These are phyloP conservation scores for Cordyceps cateniannulata DNA, from an alignment of 2,329 filamentous ascomycete species.

Conservation along the genomic window DNA sequence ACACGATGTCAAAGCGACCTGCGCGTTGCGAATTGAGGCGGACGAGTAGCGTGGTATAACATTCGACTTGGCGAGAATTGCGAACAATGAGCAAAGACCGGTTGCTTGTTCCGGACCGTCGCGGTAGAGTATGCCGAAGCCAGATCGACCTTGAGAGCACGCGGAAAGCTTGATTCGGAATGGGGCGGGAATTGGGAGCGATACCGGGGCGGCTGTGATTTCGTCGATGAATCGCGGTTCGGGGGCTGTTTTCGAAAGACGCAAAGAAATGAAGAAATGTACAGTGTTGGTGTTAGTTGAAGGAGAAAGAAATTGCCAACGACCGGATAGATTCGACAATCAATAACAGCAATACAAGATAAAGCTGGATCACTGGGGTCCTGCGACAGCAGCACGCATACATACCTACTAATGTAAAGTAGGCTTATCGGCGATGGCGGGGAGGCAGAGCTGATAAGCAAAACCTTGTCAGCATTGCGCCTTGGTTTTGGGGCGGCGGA, in stretches of 20 bases:
- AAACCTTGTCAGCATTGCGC: slow-evolving; percentile 1
- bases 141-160: slow-evolving; percentile 5
- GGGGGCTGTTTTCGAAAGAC: not conserved
- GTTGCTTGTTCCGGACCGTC: slow-evolving; percentile 1
- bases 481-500: not conserved
- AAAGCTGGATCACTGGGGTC: not conserved
- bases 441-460: slow-evolving; percentile 10
- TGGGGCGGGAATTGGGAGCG: slow-evolving; percentile 2
- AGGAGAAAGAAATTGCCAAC: not conserved
- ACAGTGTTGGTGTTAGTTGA: not conserved
- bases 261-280: not conserved
- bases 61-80: not conserved
- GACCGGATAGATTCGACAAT: not conserved
- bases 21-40: not conserved
- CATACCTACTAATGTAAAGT: too few relatives aligned
- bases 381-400: not conserved
- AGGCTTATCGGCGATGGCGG: slow-evolving; percentile 11
- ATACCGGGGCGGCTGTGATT: slow-evolving; percentile 1
- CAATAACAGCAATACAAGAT: not conserved
- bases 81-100: not conserved
- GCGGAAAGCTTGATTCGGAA: slow-evolving; percentile 5
- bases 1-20: not conserved
- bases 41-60: not conserved
- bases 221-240: not conserved
- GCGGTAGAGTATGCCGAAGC: not conserved